Percentiles rank a stretch among this genome's conserved stretches.
These are phyloP conservation scores for Incumbomyces delicatus DNA, from an alignment of 2,329 filamentous ascomycete species.

Conservation along the genomic window DNA sequence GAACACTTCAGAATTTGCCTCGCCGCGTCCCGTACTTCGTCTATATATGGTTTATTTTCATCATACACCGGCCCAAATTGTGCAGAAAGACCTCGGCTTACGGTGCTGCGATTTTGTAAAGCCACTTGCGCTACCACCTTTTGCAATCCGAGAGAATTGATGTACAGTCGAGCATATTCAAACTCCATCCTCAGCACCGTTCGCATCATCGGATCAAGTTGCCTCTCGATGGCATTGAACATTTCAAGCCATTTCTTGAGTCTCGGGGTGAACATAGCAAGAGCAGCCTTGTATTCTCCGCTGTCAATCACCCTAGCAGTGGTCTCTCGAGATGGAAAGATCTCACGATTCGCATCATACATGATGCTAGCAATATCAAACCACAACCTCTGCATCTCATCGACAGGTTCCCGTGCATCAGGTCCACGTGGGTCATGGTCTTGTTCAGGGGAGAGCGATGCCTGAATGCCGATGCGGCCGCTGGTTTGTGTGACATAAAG, in stretches of 20 bases:
- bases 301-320: slow-evolving; percentile 83
- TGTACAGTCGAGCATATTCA: slow-evolving; percentile 58
- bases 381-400: slow-evolving; percentile 71
- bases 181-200: slow-evolving; percentile 89
- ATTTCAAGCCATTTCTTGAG: slow-evolving; percentile 69
- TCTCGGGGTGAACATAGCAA: slow-evolving; percentile 72
- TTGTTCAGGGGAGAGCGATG: slow-evolving; percentile 63
- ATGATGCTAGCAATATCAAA: slow-evolving; percentile 86
- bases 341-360: slow-evolving; percentile 76
- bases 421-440: slow-evolving; percentile 25
- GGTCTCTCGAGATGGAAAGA: slow-evolving; percentile 79
- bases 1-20: slow-evolving; percentile 51
- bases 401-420: slow-evolving; percentile 34
- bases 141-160: slow-evolving; percentile 88
- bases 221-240: slow-evolving; percentile 63
- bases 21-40: slow-evolving; percentile 52
- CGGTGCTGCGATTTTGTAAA: slow-evolving; percentile 16
- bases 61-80: slow-evolving; percentile 14
- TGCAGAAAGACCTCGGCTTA: slow-evolving; percentile 10
- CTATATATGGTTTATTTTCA: slow-evolving; percentile 52
- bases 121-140: slow-evolving; percentile 64
- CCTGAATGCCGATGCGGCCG: slow-evolving; percentile 82
- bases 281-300: slow-evolving; percentile 69
- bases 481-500: slow-evolving; percentile 93
- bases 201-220: slow-evolving; percentile 34